Conservation (phyloP, 2,329 filamentous ascomycete genomes). For the Colletotrichum eremochloae region DNA sequence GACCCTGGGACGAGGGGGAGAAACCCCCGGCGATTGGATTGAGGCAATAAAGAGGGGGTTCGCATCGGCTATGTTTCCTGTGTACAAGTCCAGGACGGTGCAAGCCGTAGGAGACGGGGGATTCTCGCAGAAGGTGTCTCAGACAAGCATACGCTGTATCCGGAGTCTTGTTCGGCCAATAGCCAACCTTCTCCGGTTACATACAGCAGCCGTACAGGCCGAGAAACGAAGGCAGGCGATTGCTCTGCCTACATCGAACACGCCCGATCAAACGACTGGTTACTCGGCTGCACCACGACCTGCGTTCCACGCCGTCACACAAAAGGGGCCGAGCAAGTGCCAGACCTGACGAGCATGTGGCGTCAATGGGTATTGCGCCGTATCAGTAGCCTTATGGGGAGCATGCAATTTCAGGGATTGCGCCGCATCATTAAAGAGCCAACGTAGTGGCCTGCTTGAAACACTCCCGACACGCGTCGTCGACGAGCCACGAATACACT, state of each 20-base stretch:
- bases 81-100: conserved; percentile 18
- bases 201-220: conserved; percentile 27
- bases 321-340: conserved; percentile 6
- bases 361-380: conserved; percentile 7
- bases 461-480: conserved; percentile 23
- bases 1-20: neutral
- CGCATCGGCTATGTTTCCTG: conserved; percentile 22
- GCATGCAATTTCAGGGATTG: neutral
- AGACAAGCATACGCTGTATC: conserved; percentile 34
- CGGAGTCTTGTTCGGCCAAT: conserved; percentile 31
- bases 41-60: neutral
- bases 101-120: conserved; percentile 1
- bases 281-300: conserved; percentile 2
- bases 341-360: conserved; percentile 35
- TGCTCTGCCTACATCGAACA: conserved; percentile 25
- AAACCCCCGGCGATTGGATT: conserved; percentile 7
- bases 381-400: neutral
- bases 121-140: conserved; percentile 29
- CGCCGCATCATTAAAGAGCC: conserved; percentile 28
- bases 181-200: conserved; percentile 38
- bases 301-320: conserved; percentile 23
- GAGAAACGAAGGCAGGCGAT: conserved; percentile 27
- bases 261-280: conserved; percentile 26
- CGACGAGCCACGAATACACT: conserved; percentile 10
- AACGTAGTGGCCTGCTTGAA: conserved; percentile 33